Evolutionary conservation across 345 rosid species (phyloP).

Genomic region (Noccaea bulbosa): DNA sequence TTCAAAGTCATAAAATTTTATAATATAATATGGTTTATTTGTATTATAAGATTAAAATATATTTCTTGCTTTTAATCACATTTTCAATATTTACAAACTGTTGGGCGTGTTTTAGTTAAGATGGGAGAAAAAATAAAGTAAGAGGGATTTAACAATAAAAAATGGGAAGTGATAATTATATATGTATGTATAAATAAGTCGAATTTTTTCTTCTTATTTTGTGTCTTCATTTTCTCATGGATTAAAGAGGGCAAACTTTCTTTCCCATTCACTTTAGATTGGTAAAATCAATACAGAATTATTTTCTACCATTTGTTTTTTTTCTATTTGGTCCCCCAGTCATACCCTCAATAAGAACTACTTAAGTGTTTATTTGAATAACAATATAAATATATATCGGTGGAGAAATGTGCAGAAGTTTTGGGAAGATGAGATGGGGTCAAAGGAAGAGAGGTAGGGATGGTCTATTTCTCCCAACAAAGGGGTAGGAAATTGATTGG

Average conservation of each 20-base stretch:
- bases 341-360: not conserved
- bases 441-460: slow-evolving; percentile 35
- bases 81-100: slow-evolving; percentile 7
- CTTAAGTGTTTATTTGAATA: not conserved
- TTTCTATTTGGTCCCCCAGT: too few relatives aligned
- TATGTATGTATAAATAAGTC: too few relatives aligned
- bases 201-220: too few relatives aligned
- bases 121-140: too few relatives aligned
- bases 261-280: too few relatives aligned
- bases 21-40: not conserved
- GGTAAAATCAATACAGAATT: too few relatives aligned
- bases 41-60: not conserved
- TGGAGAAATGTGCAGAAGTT: slow-evolving; percentile 33
- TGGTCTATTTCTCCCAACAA: slow-evolving; percentile 43
- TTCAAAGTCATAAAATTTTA: not conserved
- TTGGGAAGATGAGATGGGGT: slow-evolving; percentile 30
- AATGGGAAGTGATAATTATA: too few relatives aligned
- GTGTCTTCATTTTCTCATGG: too few relatives aligned
- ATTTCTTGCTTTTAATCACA: not conserved
- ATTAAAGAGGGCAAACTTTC: too few relatives aligned
- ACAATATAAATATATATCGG: not conserved
- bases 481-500: slow-evolving; percentile 44
- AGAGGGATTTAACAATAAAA: too few relatives aligned
- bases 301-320: too few relatives aligned
- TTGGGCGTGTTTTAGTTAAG: not conserved